Conservation (phyloP, 768 basidiomycete genomes). For the Scleroderma bovista region DNA sequence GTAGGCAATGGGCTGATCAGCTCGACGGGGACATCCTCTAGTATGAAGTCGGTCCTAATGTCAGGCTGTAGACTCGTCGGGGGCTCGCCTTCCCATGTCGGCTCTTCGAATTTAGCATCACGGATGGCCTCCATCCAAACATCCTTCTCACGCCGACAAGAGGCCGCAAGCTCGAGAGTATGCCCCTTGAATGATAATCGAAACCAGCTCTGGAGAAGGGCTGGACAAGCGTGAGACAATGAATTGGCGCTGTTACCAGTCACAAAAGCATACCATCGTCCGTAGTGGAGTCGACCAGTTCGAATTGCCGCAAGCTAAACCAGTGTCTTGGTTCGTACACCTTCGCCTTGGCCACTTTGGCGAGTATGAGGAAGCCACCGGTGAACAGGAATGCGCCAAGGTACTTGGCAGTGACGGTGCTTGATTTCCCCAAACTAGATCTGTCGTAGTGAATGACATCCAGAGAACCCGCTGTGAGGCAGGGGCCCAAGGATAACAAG, state of each 20-base stretch:
- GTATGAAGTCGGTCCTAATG: slow-evolving; percentile 35
- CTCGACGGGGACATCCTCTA: slow-evolving; percentile 37
- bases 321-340: slow-evolving; percentile 86
- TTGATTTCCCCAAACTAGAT: slow-evolving; percentile 35
- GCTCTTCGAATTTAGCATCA: slow-evolving; percentile 40
- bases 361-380: slow-evolving; percentile 81
- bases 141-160: slow-evolving; percentile 78
- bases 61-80: slow-evolving; percentile 55
- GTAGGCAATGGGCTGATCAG: slow-evolving; percentile 41
- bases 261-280: slow-evolving; percentile 62
- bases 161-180: slow-evolving; percentile 80
- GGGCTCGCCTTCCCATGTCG: slow-evolving; percentile 54
- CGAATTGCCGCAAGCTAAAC: slow-evolving; percentile 73
- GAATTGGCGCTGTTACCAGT: background rate
- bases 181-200: slow-evolving; percentile 65
- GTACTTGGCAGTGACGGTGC: slow-evolving; percentile 74
- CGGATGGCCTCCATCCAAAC: slow-evolving; percentile 77
- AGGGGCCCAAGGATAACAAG: slow-evolving; percentile 69
- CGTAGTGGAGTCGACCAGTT: slow-evolving; percentile 60
- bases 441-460: slow-evolving; percentile 76
- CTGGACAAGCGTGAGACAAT: slow-evolving; percentile 34
- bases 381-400: slow-evolving; percentile 85
- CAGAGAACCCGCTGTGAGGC: slow-evolving; percentile 76
- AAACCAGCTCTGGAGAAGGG: slow-evolving; percentile 76
- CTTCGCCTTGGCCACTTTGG: slow-evolving; percentile 77